Evolutionary conservation across 352 stramenopile species (phyloP), one percentile per base, ranked within the genome.

Genomic region (Globisporangium cystogenes): DNA sequence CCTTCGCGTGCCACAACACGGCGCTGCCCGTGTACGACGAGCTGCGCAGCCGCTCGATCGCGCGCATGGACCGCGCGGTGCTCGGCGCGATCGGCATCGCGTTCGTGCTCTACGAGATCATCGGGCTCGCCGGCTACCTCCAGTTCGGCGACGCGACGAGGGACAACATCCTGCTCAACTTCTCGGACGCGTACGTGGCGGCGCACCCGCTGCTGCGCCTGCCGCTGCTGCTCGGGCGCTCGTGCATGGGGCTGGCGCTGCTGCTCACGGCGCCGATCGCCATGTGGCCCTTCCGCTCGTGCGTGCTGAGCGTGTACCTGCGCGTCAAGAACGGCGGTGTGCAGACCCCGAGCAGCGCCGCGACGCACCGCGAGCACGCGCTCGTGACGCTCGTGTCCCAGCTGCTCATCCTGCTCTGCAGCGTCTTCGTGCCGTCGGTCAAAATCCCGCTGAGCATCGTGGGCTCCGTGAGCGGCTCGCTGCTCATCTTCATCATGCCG

Each of bases 401-500:
- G 55, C 47, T 68, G 37, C 67, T 91, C 29, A 91, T 91, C 53
- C 27, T 88, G 43, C 27, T 74, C 36, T 87, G 75, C 58, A 87
- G 74, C 37, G 73, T 90, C 60, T 87, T 90, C 54, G 77, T 88
- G 51, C 80, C 77, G 59, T 85, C 60, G 2, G 76, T 88, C 53
- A 90, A 88, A 63, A 87, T 88, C 48, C 76, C 80, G 42, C 53
- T 90, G 33, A 87, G 75, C 50, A 90, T 90, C 55, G 80, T 91
- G 23, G 80, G 80, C 31, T 87, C 75, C 6, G 45, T 59, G 24
- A 49, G 78, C 84, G 77, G 80, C n/a, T 91, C 80, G 53, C 55
- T 91, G 29, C 55, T 91, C 48, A 91, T 91, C 55, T 89, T 89
- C 61, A 79, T 91, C 54, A 82, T 91, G 75, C 77, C 80, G 41